A percentile compares a stretch with the other conserved stretches of the same genome.
These are phyloP conservation scores for Pyrenophora tritici-repentis DNA, from an alignment of 2,329 filamentous ascomycete genomes.

Conservation along the genomic window DNA sequence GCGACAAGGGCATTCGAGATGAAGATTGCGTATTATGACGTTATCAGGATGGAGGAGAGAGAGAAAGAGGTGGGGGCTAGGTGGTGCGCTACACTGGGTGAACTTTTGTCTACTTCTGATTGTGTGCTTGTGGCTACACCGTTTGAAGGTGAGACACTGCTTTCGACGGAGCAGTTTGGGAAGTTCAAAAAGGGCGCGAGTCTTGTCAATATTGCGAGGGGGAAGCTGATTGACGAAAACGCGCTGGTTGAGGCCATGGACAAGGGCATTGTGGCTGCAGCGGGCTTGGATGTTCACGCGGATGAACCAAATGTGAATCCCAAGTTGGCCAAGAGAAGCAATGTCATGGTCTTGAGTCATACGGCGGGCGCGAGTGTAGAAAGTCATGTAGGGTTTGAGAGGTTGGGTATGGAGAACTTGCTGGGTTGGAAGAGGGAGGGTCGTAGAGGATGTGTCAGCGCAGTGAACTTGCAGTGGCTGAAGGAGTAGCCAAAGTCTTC, in stretches of 20 bases:
- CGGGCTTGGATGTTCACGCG: slow-evolving; percentile 68
- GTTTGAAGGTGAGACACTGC: slow-evolving; percentile 55
- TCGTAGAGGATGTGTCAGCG: slow-evolving; percentile 59
- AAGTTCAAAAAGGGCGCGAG: slow-evolving; percentile 61
- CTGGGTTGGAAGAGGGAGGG: slow-evolving; percentile 61
- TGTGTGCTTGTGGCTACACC: slow-evolving; percentile 68
- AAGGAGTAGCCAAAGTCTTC: slow-evolving; percentile 15
- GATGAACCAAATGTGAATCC: slow-evolving; percentile 62
- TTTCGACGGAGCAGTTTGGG: slow-evolving; percentile 55
- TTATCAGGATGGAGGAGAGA: slow-evolving; percentile 55
- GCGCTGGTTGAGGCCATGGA: slow-evolving; percentile 66
- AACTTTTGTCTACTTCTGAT: slow-evolving; percentile 60
- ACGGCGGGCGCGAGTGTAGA: slow-evolving; percentile 70
- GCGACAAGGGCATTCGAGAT: slow-evolving; percentile 66
- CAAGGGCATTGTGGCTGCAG: slow-evolving; percentile 55
- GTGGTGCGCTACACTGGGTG: slow-evolving; percentile 58
- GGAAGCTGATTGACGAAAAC: slow-evolving; percentile 67
- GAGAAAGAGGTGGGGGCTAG: slow-evolving; percentile 58
- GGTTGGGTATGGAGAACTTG: slow-evolving; percentile 69
- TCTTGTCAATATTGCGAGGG: slow-evolving; percentile 70
- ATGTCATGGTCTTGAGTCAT: slow-evolving; percentile 67
- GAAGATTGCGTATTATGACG: slow-evolving; percentile 67
- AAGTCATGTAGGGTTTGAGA: slow-evolving; percentile 69
- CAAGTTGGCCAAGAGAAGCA: slow-evolving; percentile 51
- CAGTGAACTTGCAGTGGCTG: slow-evolving; percentile 66